phyloP scores from a whole-genome alignment of 768 basidiomycete species.

The Agrocybe chaxingu region DNA sequence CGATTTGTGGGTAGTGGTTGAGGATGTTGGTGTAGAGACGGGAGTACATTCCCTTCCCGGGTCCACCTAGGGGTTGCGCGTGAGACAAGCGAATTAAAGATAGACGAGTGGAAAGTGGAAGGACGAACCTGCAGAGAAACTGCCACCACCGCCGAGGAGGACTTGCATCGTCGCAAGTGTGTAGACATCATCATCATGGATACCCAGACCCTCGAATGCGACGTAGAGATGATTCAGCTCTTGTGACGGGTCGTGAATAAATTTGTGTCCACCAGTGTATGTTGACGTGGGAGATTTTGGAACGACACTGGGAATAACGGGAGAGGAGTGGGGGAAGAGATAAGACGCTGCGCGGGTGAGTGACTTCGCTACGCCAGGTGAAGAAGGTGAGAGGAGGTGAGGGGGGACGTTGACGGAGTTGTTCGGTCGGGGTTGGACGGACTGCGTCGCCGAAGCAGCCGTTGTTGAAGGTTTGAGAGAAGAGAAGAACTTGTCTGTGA shows the following conservation, averaged over 20 bases:
- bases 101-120: background rate
- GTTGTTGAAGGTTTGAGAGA: constrained; percentile 44
- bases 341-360: constrained; percentile 79
- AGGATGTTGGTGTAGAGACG: constrained; percentile 94
- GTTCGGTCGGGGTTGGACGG: constrained; percentile 17
- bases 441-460: constrained; percentile 7
- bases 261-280: constrained; percentile 85
- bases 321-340: constrained; percentile 47
- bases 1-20: constrained; percentile 90
- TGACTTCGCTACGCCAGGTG: constrained; percentile 55
- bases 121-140: constrained; percentile 82
- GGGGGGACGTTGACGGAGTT: constrained; percentile 36
- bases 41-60: constrained; percentile 99
- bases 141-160: constrained; percentile 91
- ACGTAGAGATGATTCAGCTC: constrained; percentile 94
- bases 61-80: constrained; percentile 59
- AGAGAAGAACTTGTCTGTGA: constrained; percentile 83
- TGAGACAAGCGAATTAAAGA: background rate
- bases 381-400: constrained; percentile 55
- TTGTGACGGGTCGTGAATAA: constrained; percentile 53
- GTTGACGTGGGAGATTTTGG: constrained; percentile 42
- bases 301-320: constrained; percentile 20
- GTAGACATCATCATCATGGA: constrained; percentile 90
- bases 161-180: constrained; percentile 92
- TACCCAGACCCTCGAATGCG: constrained; percentile 87